Conservation (phyloP, 1,139 yeast species). For the Candida mesenterica region DNA sequence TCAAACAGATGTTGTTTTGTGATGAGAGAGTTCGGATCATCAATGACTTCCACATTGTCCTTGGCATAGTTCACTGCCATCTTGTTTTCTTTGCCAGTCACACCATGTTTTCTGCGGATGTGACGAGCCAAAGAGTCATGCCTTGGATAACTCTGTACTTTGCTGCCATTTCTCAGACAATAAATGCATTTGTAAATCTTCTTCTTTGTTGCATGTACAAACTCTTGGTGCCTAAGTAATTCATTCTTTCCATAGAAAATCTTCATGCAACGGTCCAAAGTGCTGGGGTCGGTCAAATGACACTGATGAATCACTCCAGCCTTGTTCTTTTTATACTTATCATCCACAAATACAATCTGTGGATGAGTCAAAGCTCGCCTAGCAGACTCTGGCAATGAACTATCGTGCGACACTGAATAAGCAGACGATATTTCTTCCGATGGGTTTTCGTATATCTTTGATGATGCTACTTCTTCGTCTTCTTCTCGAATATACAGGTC, state of each 20-base stretch:
- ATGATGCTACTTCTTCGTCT: not conserved
- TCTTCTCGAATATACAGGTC: not conserved
- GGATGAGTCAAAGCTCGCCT: slow-evolving; percentile 7
- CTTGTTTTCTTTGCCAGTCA: slow-evolving; percentile 47
- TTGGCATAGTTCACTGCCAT: slow-evolving; percentile 50
- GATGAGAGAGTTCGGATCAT: slow-evolving; percentile 23
- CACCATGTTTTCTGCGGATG: slow-evolving; percentile 46
- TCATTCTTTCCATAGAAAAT: slow-evolving; percentile 48
- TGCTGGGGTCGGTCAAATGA: slow-evolving; percentile 35
- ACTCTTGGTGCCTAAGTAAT: slow-evolving; percentile 45
- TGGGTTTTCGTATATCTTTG: not conserved
- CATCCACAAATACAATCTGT: slow-evolving; percentile 11
- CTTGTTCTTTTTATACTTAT: slow-evolving; percentile 22
- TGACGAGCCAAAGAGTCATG: slow-evolving; percentile 49
- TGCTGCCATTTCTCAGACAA: slow-evolving; percentile 37
- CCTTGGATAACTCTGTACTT: slow-evolving; percentile 45
- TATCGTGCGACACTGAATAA: slow-evolving; percentile 5
- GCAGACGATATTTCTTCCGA: not conserved
- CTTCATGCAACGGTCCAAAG: slow-evolving; percentile 35
- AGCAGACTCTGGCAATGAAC: slow-evolving; percentile 2
- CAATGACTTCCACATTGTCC: slow-evolving; percentile 41
- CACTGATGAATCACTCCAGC: slow-evolving; percentile 44
- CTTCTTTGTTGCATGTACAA: slow-evolving; percentile 48
- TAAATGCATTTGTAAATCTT: slow-evolving; percentile 44
- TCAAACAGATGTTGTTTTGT: slow-evolving; percentile 16